phyloP scores from a whole-genome alignment of 108 stramenopile genomes.

The Mayamaea pseudoterrestris region DNA sequence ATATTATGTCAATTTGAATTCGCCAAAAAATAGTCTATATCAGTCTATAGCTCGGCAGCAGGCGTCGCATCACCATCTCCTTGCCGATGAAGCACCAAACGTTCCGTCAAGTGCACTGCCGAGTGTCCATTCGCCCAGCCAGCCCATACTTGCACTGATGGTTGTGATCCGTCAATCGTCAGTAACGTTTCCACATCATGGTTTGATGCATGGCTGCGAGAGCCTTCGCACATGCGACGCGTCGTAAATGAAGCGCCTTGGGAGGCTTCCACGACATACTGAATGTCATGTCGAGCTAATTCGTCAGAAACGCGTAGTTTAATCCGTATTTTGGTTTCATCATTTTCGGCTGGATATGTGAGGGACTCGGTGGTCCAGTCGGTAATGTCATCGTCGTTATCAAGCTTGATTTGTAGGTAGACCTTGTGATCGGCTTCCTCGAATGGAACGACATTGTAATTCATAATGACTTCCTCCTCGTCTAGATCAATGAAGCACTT shows the following conservation, averaged over 20 bases:
- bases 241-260: constrained; percentile 17
- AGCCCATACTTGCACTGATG: constrained; percentile 8
- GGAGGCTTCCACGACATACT: constrained; percentile 28
- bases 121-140: constrained; percentile 31
- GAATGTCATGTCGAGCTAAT: constrained; percentile 7
- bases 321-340: constrained; percentile 1
- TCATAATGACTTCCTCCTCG: constrained; percentile 28
- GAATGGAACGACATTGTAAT: constrained; percentile 10
- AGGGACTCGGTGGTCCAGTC: constrained; percentile 3
- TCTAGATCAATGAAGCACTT: constrained; percentile 37
- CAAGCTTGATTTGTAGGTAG: constrained; percentile 15
- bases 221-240: constrained; percentile 25
- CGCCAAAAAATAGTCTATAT: too few species aligned
- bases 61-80: neutral
- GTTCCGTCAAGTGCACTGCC: constrained; percentile 26
- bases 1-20: too few species aligned
- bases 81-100: constrained; percentile 17
- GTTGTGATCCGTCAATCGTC: constrained; percentile 5
- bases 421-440: constrained; percentile 16
- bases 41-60: too few species aligned
- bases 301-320: constrained; percentile 18
- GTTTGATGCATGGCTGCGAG: constrained; percentile 13
- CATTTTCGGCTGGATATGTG: neutral
- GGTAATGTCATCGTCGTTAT: neutral
- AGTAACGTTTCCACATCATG: constrained; percentile 13